Evolutionary conservation across 345 rosid species (phyloP), one percentile per base, ranked within the genome.

Genomic region (Dovyalis caffra): DNA sequence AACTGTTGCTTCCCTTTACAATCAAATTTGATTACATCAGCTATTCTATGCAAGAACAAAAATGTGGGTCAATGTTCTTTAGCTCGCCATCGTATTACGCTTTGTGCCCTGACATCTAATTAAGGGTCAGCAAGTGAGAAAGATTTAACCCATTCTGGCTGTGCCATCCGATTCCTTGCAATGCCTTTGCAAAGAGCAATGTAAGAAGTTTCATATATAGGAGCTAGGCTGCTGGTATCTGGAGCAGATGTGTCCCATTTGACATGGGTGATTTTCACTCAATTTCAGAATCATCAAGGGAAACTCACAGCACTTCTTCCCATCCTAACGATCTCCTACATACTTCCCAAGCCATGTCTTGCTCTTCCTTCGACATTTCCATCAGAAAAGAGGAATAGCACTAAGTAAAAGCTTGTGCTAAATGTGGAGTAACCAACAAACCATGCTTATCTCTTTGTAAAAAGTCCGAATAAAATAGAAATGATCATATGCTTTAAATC

Each of bases 321-420:
- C 95, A 92, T 65, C 90, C 90, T 51, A 93, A 72, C 31, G 94
- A 80, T 82, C 84, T 89, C 72, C 68, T 85, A 64, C 83, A 90
- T 35, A 90, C 97, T 88, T 93, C 99, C 99, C 97, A 93, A 23
- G 98, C 98, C 93, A 90, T 89, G 83, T 96, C 99, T 82, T 96
- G 91, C 79, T 96, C 99, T 86, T 93, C 99, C 87, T 93, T 95
- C 0, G 99, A 86, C 56, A 20, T 49, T 49, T 21, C 23, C 57
- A 20, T 49, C 57, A 20, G 3, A 2, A 3, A 20, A 49, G 3
- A 49, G 1, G 23, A 18, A 49, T 20, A 8, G 60, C 28, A 53
- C 28, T 12, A n/a, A 8, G 60, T 10, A n/a, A 8, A n/a, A 53
- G 60, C 3, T 10, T n/a, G 1, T n/a, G 60, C 60, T n/a, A 53